Evolutionary conservation across 208 protist genomes (phyloP), one percentile per base, ranked within the genome.

Genomic region (Trypanosoma brucei): DNA sequence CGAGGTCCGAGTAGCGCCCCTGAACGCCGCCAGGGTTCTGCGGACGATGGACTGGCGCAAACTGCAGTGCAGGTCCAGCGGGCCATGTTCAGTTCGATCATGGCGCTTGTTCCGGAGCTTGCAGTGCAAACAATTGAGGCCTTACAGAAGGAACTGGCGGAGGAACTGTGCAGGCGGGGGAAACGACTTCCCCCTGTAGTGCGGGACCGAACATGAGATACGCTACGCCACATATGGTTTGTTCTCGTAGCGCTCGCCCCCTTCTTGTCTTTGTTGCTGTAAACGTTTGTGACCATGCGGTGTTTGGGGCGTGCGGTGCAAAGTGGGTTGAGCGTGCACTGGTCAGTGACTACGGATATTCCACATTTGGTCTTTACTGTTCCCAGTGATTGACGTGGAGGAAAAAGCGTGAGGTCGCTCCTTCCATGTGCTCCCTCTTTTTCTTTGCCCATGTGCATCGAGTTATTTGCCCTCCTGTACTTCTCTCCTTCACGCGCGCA

Each of bases 51-150:
- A 30, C 11, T 48, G 37, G 33, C 58, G 13, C 46, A 46, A 67
- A 79, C 78, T 22, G 81, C 75, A 36, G 65, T 75, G 30, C 71
- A 78, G 44, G 77, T 84, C 11, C 91, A 96, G 68, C 75, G 78
- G 31, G 71, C 88, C 3, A 91, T 97, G 65, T 70, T 96, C 9
- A 83, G 78, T 2, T 75, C 88, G 2, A 91, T 97, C 37, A 68
- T 93, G 33, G 79, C 88, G 33, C 70, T 97, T 40, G 68, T 96
- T 39, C 69, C 87, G 0, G 90, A 95, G 79, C 78, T 97, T 31
- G 87, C 81, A 48, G 59, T 88, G 50, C 81, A 88, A 52, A 87
- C 85, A 22, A 62, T 97, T 50, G 80, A 91, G 61, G 37, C 89
- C 59, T 76, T 97, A 50, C 70, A 90, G 57, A 65, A 72, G 30